Evolutionary conservation across 805 yeast genomes (phyloP).

Genomic region (Wickerhamomyces bovis): DNA sequence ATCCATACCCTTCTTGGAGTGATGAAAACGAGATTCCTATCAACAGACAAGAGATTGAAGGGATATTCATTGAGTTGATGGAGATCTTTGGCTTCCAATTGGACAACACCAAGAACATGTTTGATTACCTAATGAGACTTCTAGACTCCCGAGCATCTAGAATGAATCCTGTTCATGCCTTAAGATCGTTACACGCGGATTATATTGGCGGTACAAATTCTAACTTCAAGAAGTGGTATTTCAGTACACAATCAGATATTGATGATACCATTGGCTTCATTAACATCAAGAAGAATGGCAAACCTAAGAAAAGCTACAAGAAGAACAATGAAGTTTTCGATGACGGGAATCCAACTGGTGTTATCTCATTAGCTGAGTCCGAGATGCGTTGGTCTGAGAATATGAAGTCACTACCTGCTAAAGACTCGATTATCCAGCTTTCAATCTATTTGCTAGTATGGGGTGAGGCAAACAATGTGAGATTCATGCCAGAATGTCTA

Average conservation of each 20-base stretch:
- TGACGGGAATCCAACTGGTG: not conserved
- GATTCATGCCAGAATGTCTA: slow-evolving; percentile 86
- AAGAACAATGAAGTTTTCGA: slow-evolving; percentile 2
- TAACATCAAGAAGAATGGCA: slow-evolving; percentile 24
- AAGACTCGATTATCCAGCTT: slow-evolving; percentile 56
- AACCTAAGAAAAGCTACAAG: slow-evolving; percentile 12
- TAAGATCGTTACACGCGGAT: slow-evolving; percentile 61
- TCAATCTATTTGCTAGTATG: slow-evolving; percentile 70
- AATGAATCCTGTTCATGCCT: slow-evolving; percentile 49
- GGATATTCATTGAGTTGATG: slow-evolving; percentile 45
- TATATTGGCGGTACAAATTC: slow-evolving; percentile 68
- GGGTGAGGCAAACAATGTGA: slow-evolving; percentile 85
- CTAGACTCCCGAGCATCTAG: slow-evolving; percentile 68
- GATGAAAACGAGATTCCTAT: slow-evolving; percentile 38
- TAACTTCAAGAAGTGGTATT: slow-evolving; percentile 71
- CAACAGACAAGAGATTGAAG: slow-evolving; percentile 46
- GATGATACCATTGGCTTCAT: slow-evolving; percentile 41
- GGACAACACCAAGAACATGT: slow-evolving; percentile 62
- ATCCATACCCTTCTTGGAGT: slow-evolving; percentile 51
- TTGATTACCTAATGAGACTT: slow-evolving; percentile 54
- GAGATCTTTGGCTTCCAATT: slow-evolving; percentile 61
- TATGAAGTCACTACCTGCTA: slow-evolving; percentile 44
- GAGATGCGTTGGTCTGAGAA: slow-evolving; percentile 45
- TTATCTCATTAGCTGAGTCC: slow-evolving; percentile 33
- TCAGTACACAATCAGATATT: slow-evolving; percentile 64